A percentile compares a stretch with the other conserved stretches of the same genome.
phyloP scores from a whole-genome alignment of 176 grass and related monocot genomes.

The Coix lacrymajobi region DNA sequence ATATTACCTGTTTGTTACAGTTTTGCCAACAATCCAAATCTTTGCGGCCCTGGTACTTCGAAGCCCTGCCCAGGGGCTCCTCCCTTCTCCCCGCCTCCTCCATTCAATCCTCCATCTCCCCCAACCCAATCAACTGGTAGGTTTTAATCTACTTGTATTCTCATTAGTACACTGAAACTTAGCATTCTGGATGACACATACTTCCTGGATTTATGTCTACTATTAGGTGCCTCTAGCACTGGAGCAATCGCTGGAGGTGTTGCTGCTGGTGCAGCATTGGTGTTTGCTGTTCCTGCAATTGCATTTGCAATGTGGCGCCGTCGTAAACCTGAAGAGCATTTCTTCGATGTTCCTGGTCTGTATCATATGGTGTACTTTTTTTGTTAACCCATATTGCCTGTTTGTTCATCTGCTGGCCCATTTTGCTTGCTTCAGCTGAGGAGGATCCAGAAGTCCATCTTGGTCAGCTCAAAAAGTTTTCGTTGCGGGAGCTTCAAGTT shows the following conservation, averaged over 20 bases:
- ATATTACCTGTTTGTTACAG: conserved; percentile 37
- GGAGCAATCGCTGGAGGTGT: conserved; percentile 51
- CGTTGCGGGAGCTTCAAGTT: conserved; percentile 63
- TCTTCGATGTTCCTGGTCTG: conserved; percentile 61
- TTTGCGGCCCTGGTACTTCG: conserved; percentile 60
- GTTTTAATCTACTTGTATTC: conserved; percentile 7
- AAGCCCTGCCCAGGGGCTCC: conserved; percentile 51
- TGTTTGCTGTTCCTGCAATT: conserved; percentile 58
- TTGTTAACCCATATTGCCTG: neutral
- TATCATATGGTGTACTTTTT: conserved; percentile 14
- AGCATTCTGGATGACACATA: neutral
- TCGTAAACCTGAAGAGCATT: conserved; percentile 71
- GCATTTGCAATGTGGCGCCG: conserved; percentile 64
- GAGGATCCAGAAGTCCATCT: conserved; percentile 74
- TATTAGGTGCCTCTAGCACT: conserved; percentile 36
- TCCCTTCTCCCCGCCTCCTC: conserved; percentile 55
- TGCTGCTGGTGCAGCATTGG: conserved; percentile 47
- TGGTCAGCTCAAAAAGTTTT: conserved; percentile 71
- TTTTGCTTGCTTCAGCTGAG: conserved; percentile 48
- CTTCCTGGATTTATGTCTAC: conserved; percentile 18
- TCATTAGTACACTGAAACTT: neutral
- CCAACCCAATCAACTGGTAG: conserved; percentile 41
- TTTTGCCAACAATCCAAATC: conserved; percentile 55
- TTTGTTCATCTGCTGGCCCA: neutral
- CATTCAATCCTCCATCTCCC: conserved; percentile 35